These are phyloP conservation scores for Hymenotorrendiella dingleyae DNA, from an alignment of 2,329 filamentous ascomycete genomes.

Conservation along the genomic window DNA sequence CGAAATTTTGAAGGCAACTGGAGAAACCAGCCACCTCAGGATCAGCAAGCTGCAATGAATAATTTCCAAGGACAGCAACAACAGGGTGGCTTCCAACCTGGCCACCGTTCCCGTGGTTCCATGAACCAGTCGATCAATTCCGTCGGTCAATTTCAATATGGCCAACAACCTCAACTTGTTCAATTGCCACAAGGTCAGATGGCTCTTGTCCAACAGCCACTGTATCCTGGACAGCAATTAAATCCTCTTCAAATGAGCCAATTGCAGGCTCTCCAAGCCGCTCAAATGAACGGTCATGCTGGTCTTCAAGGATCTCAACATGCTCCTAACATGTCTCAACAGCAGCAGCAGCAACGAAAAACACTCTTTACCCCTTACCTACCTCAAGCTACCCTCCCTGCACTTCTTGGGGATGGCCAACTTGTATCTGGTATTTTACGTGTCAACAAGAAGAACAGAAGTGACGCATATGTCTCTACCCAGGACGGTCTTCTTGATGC, in stretches of 20 bases:
- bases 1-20: constrained; percentile 98
- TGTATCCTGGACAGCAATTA: constrained; percentile 80
- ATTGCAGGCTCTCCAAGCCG: constrained; percentile 85
- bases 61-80: constrained; percentile 68
- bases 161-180: constrained; percentile 78
- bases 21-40: constrained; percentile 69
- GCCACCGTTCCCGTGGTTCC: constrained; percentile 80
- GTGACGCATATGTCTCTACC: constrained; percentile 94
- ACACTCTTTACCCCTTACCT: constrained; percentile 97
- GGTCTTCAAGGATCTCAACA: constrained; percentile 67
- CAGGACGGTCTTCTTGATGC: constrained; percentile 83
- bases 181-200: constrained; percentile 81
- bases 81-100: constrained; percentile 77
- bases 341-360: constrained; percentile 89
- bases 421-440: constrained; percentile 93
- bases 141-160: constrained; percentile 84
- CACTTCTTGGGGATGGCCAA: constrained; percentile 83
- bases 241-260: constrained; percentile 85
- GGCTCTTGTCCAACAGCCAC: constrained; percentile 66
- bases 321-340: constrained; percentile 58
- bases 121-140: constrained; percentile 80
- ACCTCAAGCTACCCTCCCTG: constrained; percentile 87
- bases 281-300: constrained; percentile 73
- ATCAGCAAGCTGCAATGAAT: constrained; percentile 51
- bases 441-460: constrained; percentile 99